These are phyloP conservation scores for Agrostemma githago DNA, from an alignment of 148 eudicot genomes.

Conservation along the genomic window DNA sequence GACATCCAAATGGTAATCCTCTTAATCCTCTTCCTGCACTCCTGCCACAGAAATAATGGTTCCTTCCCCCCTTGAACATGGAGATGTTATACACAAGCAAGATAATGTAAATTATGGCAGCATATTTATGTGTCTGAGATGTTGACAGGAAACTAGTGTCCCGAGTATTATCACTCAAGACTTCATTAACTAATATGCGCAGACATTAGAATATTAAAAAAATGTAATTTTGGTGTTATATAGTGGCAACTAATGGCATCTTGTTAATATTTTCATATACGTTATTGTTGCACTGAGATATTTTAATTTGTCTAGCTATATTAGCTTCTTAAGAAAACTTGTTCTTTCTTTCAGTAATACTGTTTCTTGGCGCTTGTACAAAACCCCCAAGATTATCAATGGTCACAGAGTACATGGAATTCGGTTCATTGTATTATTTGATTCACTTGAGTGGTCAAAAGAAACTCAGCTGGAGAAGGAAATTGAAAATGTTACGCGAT, in stretches of 20 bases:
- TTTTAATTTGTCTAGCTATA: not conserved
- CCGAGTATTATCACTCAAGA: not conserved
- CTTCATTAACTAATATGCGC: not conserved
- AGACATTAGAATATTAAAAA: not conserved
- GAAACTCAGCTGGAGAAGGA: conserved; percentile 91
- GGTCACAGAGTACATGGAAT: conserved; percentile 99
- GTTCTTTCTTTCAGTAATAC: conserved; percentile 61
- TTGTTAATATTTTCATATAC: not conserved
- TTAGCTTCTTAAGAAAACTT: conserved; percentile 4
- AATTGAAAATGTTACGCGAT: conserved; percentile 91
- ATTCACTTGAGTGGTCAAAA: conserved; percentile 95
- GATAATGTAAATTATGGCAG: not conserved
- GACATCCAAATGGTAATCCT: conserved; percentile 94
- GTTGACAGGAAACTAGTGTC: not conserved
- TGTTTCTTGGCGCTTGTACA: conserved; percentile 98
- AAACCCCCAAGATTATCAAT: conserved; percentile 88
- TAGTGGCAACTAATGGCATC: not conserved
- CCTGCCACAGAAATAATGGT: conserved; percentile 10
- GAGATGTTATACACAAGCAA: conserved; percentile 2
- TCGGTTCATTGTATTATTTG: conserved; percentile 92
- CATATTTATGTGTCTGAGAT: not conserved
- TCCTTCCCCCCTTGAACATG: not conserved
- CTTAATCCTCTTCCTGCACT: conserved; percentile 1
- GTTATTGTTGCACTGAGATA: not conserved
- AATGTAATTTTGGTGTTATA: not conserved